These are phyloP conservation scores for Citrullus mucosospermus DNA, from an alignment of 306 rosid genomes.

Conservation along the genomic window DNA sequence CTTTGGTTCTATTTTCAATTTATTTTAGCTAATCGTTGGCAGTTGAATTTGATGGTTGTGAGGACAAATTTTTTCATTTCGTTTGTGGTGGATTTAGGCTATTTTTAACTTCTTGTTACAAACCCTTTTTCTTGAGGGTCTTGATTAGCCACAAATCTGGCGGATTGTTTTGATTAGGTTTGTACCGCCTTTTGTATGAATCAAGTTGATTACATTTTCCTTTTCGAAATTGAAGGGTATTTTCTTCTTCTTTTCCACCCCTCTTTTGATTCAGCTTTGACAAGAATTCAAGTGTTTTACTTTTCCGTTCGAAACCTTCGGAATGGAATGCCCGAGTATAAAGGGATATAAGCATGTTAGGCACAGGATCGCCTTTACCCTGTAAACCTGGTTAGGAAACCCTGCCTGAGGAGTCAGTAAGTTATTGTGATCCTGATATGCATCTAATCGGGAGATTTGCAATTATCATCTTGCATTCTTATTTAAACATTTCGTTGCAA, in stretches of 20 bases:
- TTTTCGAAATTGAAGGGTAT: background rate
- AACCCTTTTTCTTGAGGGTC: background rate
- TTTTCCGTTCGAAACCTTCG: background rate
- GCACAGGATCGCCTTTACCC: slow-evolving; percentile 22
- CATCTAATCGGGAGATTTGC: background rate
- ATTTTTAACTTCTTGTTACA: background rate
- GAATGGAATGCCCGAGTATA: slow-evolving; percentile 5
- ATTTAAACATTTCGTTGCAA: background rate
- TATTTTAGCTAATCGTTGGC: background rate
- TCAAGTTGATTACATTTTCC: background rate
- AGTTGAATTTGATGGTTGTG: background rate
- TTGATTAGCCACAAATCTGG: background rate
- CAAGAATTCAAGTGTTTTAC: background rate
- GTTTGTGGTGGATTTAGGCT: background rate
- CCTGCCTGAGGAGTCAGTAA: slow-evolving; percentile 2
- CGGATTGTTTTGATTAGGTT: background rate
- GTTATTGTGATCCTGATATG: slow-evolving; percentile 2
- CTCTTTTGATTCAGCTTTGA: background rate
- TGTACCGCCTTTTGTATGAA: background rate
- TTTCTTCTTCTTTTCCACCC: background rate
- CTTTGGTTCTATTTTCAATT: background rate
- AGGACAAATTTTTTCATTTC: background rate
- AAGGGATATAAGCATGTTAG: slow-evolving; percentile 10
- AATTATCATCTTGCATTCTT: background rate
- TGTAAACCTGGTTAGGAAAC: background rate